Percentiles rank a stretch among this genome's conserved stretches.
phyloP scores from a whole-genome alignment of 805 yeast species.

The Candida palmyrensis region DNA sequence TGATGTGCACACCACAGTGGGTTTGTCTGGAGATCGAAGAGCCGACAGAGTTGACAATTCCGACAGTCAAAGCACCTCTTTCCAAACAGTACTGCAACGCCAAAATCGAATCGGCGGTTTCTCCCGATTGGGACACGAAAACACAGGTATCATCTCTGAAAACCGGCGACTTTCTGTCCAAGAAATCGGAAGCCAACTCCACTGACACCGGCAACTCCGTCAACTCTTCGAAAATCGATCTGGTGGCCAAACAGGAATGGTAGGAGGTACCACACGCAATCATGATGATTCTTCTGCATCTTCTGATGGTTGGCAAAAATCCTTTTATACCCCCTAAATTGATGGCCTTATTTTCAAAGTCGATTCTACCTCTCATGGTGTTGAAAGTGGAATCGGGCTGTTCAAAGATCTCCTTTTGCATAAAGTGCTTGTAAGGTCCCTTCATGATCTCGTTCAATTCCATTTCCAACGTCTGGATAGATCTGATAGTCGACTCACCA shows the following conservation, averaged over 20 bases:
- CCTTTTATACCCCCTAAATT: constrained; percentile 87
- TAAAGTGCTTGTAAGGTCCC: constrained; percentile 92
- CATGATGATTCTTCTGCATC: constrained; percentile 94
- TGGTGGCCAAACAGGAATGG: constrained; percentile 95
- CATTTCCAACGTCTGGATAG: constrained; percentile 94
- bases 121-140: constrained; percentile 98
- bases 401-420: constrained; percentile 98
- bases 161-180: constrained; percentile 94
- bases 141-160: constrained; percentile 97
- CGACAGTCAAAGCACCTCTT: constrained; percentile 95
- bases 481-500: constrained; percentile 89
- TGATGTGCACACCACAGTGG: constrained; percentile 98
- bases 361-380: constrained; percentile 99
- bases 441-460: constrained; percentile 97
- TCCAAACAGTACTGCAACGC: constrained; percentile 94
- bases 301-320: constrained; percentile 81
- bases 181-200: constrained; percentile 89
- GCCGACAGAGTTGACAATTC: constrained; percentile 96
- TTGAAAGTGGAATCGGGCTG: constrained; percentile 98
- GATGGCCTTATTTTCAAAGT: constrained; percentile 72
- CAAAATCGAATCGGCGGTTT: constrained; percentile 95
- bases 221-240: constrained; percentile 93
- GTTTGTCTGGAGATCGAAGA: constrained; percentile 95
- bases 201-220: constrained; percentile 92
- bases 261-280: constrained; percentile 99